A percentile compares a stretch with the other conserved stretches of the same genome.
These are phyloP conservation scores for Allantophomopsis lycopodina DNA, from an alignment of 2,329 filamentous ascomycete genomes.

Conservation along the genomic window DNA sequence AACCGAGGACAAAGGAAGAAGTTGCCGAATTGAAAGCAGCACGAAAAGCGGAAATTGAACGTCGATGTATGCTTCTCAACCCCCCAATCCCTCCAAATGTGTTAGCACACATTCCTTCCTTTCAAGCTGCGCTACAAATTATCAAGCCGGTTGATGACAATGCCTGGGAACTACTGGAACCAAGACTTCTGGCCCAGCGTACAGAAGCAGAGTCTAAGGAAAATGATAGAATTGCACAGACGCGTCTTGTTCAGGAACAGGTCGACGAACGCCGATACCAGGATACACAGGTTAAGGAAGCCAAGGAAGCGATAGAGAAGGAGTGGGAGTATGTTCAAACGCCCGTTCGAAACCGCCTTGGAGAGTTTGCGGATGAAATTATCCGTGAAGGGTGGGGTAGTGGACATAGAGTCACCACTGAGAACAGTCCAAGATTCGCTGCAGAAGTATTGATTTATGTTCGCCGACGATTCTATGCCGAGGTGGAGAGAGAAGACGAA, in stretches of 20 bases:
- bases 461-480: constrained; percentile 50
- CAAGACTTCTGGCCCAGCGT: constrained; percentile 52
- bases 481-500: constrained; percentile 37
- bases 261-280: constrained; percentile 15
- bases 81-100: constrained; percentile 50
- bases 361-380: constrained; percentile 54
- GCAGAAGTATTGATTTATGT: constrained; percentile 57
- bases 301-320: constrained; percentile 46
- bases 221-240: constrained; percentile 22
- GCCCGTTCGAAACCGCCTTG: constrained; percentile 51
- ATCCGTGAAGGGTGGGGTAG: constrained; percentile 52
- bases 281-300: constrained; percentile 26
- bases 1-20: constrained; percentile 45
- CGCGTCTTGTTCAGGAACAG: constrained; percentile 22
- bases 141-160: constrained; percentile 52
- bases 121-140: constrained; percentile 60
- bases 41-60: constrained; percentile 58
- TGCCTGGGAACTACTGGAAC: constrained; percentile 56
- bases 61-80: constrained; percentile 48
- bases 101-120: constrained; percentile 58
- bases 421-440: constrained; percentile 55
- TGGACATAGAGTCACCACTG: constrained; percentile 47
- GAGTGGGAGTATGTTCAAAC: constrained; percentile 61
- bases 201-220: constrained; percentile 47
- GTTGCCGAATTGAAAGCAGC: constrained; percentile 48